These are phyloP conservation scores for Chaetothyriales sp. DNA, from an alignment of 2,329 filamentous ascomycete genomes.

Conservation along the genomic window DNA sequence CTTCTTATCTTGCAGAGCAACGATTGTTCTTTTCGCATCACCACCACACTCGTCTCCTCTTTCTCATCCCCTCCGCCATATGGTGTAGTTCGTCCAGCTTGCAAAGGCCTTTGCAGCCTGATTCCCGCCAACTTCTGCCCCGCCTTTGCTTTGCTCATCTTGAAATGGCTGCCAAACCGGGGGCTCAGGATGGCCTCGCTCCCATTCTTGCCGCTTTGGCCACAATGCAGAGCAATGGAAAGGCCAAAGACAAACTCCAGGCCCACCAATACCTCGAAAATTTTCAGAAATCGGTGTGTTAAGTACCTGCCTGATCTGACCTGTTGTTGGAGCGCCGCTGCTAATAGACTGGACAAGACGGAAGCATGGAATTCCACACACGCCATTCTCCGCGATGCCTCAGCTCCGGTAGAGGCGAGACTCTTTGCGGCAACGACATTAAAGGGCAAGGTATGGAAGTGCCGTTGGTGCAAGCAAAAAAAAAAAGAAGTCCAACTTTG, in stretches of 20 bases:
- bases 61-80: neutral
- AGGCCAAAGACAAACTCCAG: slow-evolving; percentile 71
- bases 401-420: slow-evolving; percentile 69
- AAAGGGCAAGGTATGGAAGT: slow-evolving; percentile 72
- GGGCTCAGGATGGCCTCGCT: slow-evolving; percentile 55
- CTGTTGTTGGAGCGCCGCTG: neutral
- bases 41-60: neutral
- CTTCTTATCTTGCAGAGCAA: neutral
- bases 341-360: slow-evolving; percentile 20
- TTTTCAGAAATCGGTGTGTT: slow-evolving; percentile 90
- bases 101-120: neutral
- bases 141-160: neutral
- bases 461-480: neutral
- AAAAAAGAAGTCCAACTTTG: too few relatives aligned
- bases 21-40: neutral
- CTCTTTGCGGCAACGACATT: slow-evolving; percentile 93
- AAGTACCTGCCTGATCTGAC: too few relatives aligned
- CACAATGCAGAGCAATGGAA: slow-evolving; percentile 75
- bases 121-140: neutral
- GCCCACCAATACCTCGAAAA: slow-evolving; percentile 82
- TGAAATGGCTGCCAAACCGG: slow-evolving; percentile 55
- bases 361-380: slow-evolving; percentile 86
- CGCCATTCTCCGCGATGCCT: slow-evolving; percentile 63
- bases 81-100: neutral
- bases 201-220: slow-evolving; percentile 77